Conservation (phyloP, 1,284 basidiomycete species). For the Mycena sp. region DNA sequence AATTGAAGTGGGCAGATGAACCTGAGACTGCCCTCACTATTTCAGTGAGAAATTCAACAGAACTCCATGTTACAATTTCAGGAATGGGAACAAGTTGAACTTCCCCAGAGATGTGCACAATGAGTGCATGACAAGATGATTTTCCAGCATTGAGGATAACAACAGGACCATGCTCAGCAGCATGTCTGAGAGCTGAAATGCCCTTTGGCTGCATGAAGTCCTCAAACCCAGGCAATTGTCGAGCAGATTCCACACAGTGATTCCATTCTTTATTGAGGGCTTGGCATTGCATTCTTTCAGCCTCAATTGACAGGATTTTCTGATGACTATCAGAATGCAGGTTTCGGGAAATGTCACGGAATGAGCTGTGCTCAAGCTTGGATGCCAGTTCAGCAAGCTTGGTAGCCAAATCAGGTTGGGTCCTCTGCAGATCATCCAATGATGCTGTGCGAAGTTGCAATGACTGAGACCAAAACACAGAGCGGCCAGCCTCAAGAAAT, state of each 20-base stretch:
- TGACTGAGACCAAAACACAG: conserved; percentile 33
- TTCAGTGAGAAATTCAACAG: too few relatives aligned
- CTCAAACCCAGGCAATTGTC: background rate
- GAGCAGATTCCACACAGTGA: background rate
- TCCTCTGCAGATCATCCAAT: conserved; percentile 13
- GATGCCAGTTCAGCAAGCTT: conserved; percentile 15
- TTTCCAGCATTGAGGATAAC: background rate
- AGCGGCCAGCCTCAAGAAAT: conserved; percentile 32
- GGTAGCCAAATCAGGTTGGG: conserved; percentile 15
- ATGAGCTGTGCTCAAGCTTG: background rate
- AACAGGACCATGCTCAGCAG: background rate
- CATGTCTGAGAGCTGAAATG: background rate
- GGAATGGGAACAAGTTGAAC: background rate
- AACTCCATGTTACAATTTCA: too few relatives aligned
- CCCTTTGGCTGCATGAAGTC: conserved; percentile 1
- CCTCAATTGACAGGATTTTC: conserved; percentile 14
- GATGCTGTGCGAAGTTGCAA: conserved; percentile 28
- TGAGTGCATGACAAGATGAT: background rate
- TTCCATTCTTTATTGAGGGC: conserved; percentile 30
- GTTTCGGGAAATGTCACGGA: background rate
- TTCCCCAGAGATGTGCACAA: background rate
- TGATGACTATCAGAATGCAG: background rate
- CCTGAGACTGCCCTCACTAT: background rate
- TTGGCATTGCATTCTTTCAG: conserved; percentile 4
- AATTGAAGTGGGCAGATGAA: background rate